phyloP scores from a whole-genome alignment of 257 asterid genomes.

The Plantago ovata region DNA sequence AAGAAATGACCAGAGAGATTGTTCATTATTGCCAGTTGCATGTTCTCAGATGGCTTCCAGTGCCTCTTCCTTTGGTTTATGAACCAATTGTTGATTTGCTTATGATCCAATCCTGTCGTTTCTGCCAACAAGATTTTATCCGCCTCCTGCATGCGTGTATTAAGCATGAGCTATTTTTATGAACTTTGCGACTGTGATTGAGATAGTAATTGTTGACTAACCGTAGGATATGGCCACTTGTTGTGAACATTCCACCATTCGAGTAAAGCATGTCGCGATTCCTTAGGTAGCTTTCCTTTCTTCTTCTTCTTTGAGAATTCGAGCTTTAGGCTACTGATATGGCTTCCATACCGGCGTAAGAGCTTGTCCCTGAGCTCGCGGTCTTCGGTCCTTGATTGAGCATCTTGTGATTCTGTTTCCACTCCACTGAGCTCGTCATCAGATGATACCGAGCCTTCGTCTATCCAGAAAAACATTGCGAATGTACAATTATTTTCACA shows the following conservation, averaged over 20 bases:
- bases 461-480: conserved; percentile 20
- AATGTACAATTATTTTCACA: not conserved
- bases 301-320: conserved; percentile 84
- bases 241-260: conserved; percentile 83
- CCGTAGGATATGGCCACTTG: conserved; percentile 96
- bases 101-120: conserved; percentile 79
- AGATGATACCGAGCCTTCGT: conserved; percentile 54
- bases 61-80: conserved; percentile 93
- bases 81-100: conserved; percentile 96
- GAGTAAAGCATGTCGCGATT: conserved; percentile 58
- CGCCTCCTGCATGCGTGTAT: conserved; percentile 46
- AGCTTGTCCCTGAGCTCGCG: conserved; percentile 65
- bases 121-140: conserved; percentile 74
- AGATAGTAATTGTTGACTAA: conserved; percentile 17
- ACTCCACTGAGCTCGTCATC: conserved; percentile 75
- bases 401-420: conserved; percentile 41
- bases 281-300: conserved; percentile 84
- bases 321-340: conserved; percentile 48
- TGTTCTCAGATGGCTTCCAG: conserved; percentile 92
- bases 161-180: not conserved
- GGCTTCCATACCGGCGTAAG: conserved; percentile 56
- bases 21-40: conserved; percentile 88
- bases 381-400: conserved; percentile 46
- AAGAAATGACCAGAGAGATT: conserved; percentile 58
- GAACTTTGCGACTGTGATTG: too few relatives aligned